phyloP scores from a whole-genome alignment of 164 flowering plant genomes.

The Tinospora cordifolia region DNA sequence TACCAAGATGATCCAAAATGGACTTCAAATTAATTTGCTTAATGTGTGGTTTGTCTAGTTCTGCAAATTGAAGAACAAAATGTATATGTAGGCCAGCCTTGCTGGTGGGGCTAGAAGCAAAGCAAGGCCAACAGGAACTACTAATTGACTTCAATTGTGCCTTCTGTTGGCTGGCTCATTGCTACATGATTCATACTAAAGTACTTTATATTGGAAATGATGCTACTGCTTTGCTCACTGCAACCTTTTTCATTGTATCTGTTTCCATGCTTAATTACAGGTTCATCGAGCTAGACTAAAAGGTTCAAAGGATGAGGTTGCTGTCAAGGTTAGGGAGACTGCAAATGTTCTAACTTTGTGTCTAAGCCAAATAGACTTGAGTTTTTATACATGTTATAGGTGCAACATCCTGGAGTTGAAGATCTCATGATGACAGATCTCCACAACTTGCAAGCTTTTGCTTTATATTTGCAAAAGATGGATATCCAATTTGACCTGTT shows the following conservation, averaged over 20 bases:
- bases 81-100: no score
- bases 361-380: background rate
- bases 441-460: conserved; percentile 85
- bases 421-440: conserved; percentile 93
- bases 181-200: no score
- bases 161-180: no score
- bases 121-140: no score
- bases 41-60: no score
- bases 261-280: conserved; percentile 29
- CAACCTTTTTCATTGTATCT: background rate
- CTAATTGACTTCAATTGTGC: no score
- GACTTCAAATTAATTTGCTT: no score
- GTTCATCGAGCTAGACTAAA: conserved; percentile 84
- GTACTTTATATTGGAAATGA: no score
- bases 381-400: conserved; percentile 35
- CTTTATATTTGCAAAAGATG: conserved; percentile 82
- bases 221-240: background rate
- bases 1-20: no score
- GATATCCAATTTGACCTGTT: conserved; percentile 80
- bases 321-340: conserved; percentile 66
- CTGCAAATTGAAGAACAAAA: no score
- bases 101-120: no score
- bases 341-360: background rate
- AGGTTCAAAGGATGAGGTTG: conserved; percentile 75
- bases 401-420: conserved; percentile 95